Conservation (phyloP, 192 early-diverging fungal genomes). For the Entomortierella chlamydospora region DNA sequence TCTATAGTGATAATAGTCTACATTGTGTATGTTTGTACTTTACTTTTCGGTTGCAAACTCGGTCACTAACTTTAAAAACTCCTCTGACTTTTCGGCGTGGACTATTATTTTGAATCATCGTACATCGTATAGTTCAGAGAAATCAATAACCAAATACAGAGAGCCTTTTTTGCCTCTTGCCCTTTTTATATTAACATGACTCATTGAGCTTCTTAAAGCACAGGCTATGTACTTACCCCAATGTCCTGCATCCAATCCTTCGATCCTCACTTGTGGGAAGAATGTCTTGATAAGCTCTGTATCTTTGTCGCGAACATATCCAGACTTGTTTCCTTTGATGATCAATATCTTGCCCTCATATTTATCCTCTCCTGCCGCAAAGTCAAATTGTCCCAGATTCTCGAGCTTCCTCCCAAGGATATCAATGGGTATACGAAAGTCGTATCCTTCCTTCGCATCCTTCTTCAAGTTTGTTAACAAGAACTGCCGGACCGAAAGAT, state of each 20-base stretch:
- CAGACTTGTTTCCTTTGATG: slow-evolving; percentile 78
- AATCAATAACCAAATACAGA: slow-evolving; percentile 1
- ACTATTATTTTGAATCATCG: slow-evolving; percentile 41
- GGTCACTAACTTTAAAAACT: slow-evolving; percentile 68
- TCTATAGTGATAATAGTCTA: too few relatives aligned
- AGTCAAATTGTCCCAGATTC: slow-evolving; percentile 65
- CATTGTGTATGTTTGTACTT: not conserved
- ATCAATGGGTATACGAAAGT: slow-evolving; percentile 82
- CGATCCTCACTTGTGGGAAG: slow-evolving; percentile 80
- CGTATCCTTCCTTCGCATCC: slow-evolving; percentile 55
- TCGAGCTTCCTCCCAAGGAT: slow-evolving; percentile 68
- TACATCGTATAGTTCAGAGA: not conserved
- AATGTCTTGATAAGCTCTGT: slow-evolving; percentile 63
- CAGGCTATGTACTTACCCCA: slow-evolving; percentile 74
- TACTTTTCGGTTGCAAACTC: slow-evolving; percentile 57
- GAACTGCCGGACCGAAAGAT: slow-evolving; percentile 79
- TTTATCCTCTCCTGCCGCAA: slow-evolving; percentile 29
- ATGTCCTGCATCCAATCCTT: slow-evolving; percentile 85
- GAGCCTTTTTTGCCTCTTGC: too few relatives aligned
- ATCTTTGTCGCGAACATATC: slow-evolving; percentile 71
- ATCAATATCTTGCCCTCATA: slow-evolving; percentile 82
- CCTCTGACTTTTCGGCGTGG: slow-evolving; percentile 78
- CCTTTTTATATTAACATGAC: too few relatives aligned
- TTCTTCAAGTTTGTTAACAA: slow-evolving; percentile 92
- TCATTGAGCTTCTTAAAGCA: too few relatives aligned